phyloP scores from a whole-genome alignment of 129 eudicot genomes.

The Ambrosia artemisiifolia region DNA sequence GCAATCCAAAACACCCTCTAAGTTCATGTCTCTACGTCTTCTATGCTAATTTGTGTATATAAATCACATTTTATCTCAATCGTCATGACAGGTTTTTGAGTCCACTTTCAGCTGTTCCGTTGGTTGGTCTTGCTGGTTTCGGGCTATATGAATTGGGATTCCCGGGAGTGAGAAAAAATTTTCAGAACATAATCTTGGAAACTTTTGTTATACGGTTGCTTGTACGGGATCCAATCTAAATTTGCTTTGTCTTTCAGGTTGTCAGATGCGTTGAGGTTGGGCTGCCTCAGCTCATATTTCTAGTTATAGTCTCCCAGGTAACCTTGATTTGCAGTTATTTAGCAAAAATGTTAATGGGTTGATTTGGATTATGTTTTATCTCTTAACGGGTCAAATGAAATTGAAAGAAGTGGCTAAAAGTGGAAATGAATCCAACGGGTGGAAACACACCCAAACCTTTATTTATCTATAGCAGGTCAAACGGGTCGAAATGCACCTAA shows the following conservation, averaged over 20 bases:
- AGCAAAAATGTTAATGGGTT: background rate
- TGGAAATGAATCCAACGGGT: background rate
- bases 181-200: conserved; percentile 6
- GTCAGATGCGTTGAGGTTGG: conserved; percentile 71
- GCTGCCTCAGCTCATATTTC: conserved; percentile 58
- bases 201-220: background rate
- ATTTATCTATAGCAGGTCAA: background rate
- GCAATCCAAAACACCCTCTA: no score
- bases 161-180: conserved; percentile 40
- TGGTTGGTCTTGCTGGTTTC: conserved; percentile 41
- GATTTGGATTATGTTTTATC: background rate
- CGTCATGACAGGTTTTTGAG: conserved; percentile 41
- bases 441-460: background rate
- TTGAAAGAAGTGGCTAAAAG: background rate
- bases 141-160: conserved; percentile 43
- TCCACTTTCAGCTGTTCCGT: conserved; percentile 46
- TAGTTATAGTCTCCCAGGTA: conserved; percentile 57
- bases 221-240: conserved; percentile 8
- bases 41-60: background rate
- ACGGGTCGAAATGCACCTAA: background rate
- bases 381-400: background rate
- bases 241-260: conserved; percentile 38
- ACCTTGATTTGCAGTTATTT: background rate
- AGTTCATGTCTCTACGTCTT: background rate
- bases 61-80: background rate